Evolutionary conservation across 2,329 filamentous ascomycete species (phyloP), one percentile per base, ranked within the genome.

Genomic region (Penicillium vulpinum): DNA sequence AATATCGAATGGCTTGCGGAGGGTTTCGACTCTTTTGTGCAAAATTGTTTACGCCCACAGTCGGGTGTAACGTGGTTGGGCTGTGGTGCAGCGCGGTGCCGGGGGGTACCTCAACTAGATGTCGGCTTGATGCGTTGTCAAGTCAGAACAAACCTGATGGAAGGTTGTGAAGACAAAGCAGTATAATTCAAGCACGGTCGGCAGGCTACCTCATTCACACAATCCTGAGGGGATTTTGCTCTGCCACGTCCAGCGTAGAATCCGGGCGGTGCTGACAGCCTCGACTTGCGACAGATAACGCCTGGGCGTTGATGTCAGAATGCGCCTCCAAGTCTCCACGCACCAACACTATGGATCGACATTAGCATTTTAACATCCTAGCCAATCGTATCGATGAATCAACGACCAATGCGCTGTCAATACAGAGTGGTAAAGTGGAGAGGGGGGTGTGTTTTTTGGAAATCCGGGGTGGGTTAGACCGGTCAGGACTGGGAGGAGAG

Each of bases 111-210:
- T 67, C 70, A 68, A 70, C 63, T 63, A 65, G 61, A 65, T 61
- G 67, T 41, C 52, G 52, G 46, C 65, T 68, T 71, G 74, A 77
- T 78, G 75, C 69, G 75, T 76, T 77, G 76, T 76, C 75, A 75
- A 63, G 59, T 61, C 47, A 45, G 55, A 62, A 67, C 61, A 46
- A 62, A 61, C 61, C 63, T 65, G 60, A 62, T 63, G 60, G 66
- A 69, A 64, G 63, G 63, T 59, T 56, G 56, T 61, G 62, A 62
- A 58, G 61, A 52, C 61, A 61, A 58, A 54, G 55, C 51, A 49
- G 40, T 61, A 61, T 69, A 66, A 63, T 62, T 65, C 66, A 67
- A 66, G 63, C 64, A 68, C 68, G 57, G 54, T 52, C 48, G 61
- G 54, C 59, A 66, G 64, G 54, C 61, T 62, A 61, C 62, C 60